phyloP scores from a whole-genome alignment of 1,284 basidiomycete genomes.

The Retiboletus fuscus region DNA sequence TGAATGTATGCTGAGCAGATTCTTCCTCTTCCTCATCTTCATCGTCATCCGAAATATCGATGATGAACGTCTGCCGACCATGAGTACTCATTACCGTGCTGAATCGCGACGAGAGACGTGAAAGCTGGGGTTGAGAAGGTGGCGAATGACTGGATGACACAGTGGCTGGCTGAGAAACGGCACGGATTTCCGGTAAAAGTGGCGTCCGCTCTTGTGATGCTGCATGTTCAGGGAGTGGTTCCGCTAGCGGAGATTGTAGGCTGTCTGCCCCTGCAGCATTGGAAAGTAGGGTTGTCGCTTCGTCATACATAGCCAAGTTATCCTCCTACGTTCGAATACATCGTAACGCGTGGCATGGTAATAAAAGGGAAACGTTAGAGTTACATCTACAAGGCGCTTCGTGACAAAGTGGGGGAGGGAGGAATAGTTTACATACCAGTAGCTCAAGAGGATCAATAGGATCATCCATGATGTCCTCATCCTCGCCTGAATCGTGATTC shows the following conservation, averaged over 20 bases:
- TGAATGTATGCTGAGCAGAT: constrained; percentile 33
- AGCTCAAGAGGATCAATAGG: constrained; percentile 33
- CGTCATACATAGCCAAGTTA: constrained; percentile 22
- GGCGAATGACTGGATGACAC: constrained; percentile 8
- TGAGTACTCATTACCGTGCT: constrained; percentile 41
- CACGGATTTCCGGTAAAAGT: constrained; percentile 24
- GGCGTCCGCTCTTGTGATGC: constrained; percentile 13
- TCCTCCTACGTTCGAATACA: constrained; percentile 36
- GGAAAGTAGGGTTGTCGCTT: constrained; percentile 7
- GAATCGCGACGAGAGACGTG: constrained; percentile 41
- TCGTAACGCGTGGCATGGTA: constrained; percentile 24
- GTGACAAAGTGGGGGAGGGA: constrained; percentile 43
- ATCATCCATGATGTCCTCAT: constrained; percentile 31
- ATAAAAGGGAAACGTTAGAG: constrained; percentile 47
- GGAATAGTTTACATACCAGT: constrained; percentile 37
- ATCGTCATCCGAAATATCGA: constrained; percentile 49
- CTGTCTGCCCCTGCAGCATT: constrained; percentile 9
- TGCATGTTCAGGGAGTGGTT: constrained; percentile 7
- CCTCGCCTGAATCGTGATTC: constrained; percentile 21
- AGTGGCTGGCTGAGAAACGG: constrained; percentile 9
- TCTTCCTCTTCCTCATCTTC: constrained; percentile 48
- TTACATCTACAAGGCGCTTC: constrained; percentile 45
- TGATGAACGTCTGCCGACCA: constrained; percentile 43
- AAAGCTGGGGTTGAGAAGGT: constrained; percentile 20
- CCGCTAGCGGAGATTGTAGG: constrained; percentile 15